phyloP scores from a whole-genome alignment of 2,329 filamentous ascomycete genomes.

The Ceratocystis albifundus region DNA sequence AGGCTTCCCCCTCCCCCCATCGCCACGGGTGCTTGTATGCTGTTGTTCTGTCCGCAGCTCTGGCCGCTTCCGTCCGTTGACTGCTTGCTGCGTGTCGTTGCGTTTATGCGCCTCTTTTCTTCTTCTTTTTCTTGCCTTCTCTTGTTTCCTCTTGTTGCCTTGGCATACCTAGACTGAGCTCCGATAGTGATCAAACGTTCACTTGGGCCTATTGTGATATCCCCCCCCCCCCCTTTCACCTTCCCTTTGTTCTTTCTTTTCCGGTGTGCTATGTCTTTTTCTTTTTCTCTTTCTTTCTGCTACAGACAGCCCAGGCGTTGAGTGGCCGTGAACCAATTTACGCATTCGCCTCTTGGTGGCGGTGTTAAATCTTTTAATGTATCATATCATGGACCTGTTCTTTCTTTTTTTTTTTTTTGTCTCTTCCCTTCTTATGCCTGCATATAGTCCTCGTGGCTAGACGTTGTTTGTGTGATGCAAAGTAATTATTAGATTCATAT shows the following conservation, averaged over 20 bases:
- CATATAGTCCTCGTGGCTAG: neutral
- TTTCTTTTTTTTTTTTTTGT: neutral
- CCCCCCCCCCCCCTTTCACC: neutral
- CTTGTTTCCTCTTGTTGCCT: neutral
- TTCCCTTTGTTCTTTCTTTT: neutral
- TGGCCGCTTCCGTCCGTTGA: neutral
- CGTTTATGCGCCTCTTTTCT: neutral
- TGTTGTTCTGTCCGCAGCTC: too few species aligned
- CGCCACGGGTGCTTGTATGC: too few species aligned
- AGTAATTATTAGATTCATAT: neutral
- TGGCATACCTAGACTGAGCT: neutral
- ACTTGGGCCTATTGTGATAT: constrained; percentile 1
- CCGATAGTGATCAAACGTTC: neutral
- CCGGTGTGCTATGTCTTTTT: constrained; percentile 10
- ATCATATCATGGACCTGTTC: constrained; percentile 4
- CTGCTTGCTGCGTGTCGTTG: neutral
- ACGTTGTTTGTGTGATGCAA: neutral
- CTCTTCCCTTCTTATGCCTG: neutral
- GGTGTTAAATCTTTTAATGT: neutral
- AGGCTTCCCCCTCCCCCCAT: too few species aligned
- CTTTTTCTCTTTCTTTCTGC: neutral
- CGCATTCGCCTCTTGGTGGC: neutral
- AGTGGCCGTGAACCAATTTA: neutral
- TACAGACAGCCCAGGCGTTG: neutral
- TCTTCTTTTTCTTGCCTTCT: neutral